phyloP scores from a whole-genome alignment of 2,329 filamentous ascomycete genomes.

The Venturia pyrina region DNA sequence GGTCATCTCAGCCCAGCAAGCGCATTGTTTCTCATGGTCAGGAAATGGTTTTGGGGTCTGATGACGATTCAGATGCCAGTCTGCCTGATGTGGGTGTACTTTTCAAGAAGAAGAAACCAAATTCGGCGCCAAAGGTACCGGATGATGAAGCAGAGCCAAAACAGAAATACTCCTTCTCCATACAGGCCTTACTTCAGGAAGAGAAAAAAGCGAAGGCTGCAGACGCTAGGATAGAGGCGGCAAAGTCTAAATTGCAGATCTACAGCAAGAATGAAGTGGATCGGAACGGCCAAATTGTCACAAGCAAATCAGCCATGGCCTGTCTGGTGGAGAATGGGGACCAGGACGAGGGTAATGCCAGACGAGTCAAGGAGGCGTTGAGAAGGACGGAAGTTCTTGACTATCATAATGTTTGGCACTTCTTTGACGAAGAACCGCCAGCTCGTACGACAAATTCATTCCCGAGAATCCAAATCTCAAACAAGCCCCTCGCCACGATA shows the following conservation, averaged over 20 bases:
- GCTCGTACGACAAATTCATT: constrained; percentile 18
- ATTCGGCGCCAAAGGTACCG: constrained; percentile 12
- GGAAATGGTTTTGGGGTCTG: constrained; percentile 38
- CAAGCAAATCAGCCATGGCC: not conserved
- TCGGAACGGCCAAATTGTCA: not conserved
- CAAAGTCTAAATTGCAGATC: not conserved
- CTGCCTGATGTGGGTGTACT: constrained; percentile 22
- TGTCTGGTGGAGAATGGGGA: not conserved
- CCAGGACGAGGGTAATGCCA: constrained; percentile 28
- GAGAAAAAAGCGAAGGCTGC: constrained; percentile 2
- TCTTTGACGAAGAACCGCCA: constrained; percentile 35
- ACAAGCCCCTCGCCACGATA: constrained; percentile 8
- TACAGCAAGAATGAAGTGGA: not conserved
- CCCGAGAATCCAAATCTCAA: constrained; percentile 19
- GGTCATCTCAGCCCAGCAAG: constrained; percentile 23
- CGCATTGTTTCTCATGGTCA: constrained; percentile 39
- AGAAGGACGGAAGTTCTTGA: constrained; percentile 50
- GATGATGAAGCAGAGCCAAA: constrained; percentile 33
- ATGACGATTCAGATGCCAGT: constrained; percentile 24
- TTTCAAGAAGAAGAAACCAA: constrained; percentile 22
- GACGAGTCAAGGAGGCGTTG: constrained; percentile 47
- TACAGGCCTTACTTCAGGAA: constrained; percentile 46
- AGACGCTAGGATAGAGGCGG: constrained; percentile 8
- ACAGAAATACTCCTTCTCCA: constrained; percentile 44
- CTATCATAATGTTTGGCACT: constrained; percentile 44